Conservation (phyloP, 352 stramenopile species). For the Phytophthora pini region DNA sequence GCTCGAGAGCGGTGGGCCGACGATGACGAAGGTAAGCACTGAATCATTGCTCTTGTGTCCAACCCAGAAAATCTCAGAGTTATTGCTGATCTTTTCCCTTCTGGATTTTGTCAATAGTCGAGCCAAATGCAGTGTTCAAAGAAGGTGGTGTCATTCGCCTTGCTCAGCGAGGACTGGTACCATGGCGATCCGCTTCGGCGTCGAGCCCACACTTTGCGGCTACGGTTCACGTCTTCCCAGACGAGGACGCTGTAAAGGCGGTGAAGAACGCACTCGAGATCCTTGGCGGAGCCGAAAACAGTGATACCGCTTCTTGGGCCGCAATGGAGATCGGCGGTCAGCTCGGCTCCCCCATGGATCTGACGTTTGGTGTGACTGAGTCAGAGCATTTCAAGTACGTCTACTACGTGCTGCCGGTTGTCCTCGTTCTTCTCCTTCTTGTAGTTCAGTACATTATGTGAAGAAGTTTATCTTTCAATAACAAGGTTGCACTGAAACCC, state of each 20-base stretch:
- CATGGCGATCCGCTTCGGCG: constrained; percentile 37
- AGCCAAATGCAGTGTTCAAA: constrained; percentile 36
- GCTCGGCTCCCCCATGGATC: constrained; percentile 18
- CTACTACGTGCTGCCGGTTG: constrained; percentile 34
- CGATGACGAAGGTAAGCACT: constrained; percentile 38
- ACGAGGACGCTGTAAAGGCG: constrained; percentile 47
- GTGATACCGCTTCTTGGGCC: constrained; percentile 21
- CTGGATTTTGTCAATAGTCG: constrained; percentile 28
- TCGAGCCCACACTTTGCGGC: constrained; percentile 43
- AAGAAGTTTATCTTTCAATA: constrained; percentile 9
- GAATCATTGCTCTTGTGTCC: constrained; percentile 5
- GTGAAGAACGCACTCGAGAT: constrained; percentile 72
- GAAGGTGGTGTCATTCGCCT: constrained; percentile 49
- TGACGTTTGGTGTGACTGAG: constrained; percentile 17
- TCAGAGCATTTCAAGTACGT: constrained; percentile 28
- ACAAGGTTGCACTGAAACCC: neutral
- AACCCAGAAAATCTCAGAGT: constrained; percentile 17
- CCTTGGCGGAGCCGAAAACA: constrained; percentile 35
- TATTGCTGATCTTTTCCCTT: constrained; percentile 29
- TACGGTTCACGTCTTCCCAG: constrained; percentile 52
- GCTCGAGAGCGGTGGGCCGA: constrained; percentile 55
- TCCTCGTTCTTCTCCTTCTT: constrained; percentile 50
- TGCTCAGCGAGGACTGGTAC: constrained; percentile 51
- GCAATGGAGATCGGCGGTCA: constrained; percentile 36
- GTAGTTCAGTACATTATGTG: constrained; percentile 40